A percentile compares a stretch with the other conserved stretches of the same genome.
Conservation (phyloP, 106 monocot genomes). For the Dioscorea zingiberensis region DNA sequence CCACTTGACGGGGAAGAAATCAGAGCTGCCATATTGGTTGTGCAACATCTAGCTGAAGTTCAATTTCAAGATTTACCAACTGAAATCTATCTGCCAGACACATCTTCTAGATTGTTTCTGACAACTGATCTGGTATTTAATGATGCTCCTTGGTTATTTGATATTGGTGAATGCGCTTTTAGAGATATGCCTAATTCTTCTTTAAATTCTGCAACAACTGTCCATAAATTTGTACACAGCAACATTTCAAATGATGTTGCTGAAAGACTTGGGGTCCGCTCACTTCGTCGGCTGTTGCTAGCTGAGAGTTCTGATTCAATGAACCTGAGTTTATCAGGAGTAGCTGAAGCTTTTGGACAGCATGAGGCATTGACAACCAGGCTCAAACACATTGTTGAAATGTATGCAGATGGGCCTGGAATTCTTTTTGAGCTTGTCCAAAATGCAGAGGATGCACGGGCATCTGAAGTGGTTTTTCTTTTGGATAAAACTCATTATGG, state of each 20-base stretch:
- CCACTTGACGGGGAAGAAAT: conserved; percentile 76
- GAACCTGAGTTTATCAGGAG: conserved; percentile 94
- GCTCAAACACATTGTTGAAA: conserved; percentile 97
- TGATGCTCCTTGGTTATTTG: conserved; percentile 98
- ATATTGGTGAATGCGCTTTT: conserved; percentile 34
- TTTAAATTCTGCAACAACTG: conserved; percentile 33
- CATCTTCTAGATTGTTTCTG: conserved; percentile 54
- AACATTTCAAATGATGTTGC: conserved; percentile 95
- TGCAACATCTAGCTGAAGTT: conserved; percentile 72
- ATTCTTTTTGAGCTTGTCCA: conserved; percentile 98
- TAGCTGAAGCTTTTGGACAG: conserved; percentile 99
- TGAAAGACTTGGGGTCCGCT: conserved; percentile 88
- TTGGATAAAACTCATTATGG: conserved; percentile 96
- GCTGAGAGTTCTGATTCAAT: conserved; percentile 96
- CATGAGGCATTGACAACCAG: conserved; percentile 98
- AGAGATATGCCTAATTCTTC: conserved; percentile 24
- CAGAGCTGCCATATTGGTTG: conserved; percentile 48
- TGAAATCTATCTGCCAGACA: conserved; percentile 74
- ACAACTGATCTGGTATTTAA: conserved; percentile 87
- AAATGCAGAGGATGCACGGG: conserved; percentile 98
- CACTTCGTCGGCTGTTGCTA: conserved; percentile 86
- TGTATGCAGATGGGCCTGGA: conserved; percentile 99
- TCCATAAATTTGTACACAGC: conserved; percentile 82
- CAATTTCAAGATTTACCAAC: conserved; percentile 55
- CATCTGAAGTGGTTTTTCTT: conserved; percentile 92